Base-by-base conservation (phyloP, 768 basidiomycete species). In the Termitomyces sp. region DNA sequence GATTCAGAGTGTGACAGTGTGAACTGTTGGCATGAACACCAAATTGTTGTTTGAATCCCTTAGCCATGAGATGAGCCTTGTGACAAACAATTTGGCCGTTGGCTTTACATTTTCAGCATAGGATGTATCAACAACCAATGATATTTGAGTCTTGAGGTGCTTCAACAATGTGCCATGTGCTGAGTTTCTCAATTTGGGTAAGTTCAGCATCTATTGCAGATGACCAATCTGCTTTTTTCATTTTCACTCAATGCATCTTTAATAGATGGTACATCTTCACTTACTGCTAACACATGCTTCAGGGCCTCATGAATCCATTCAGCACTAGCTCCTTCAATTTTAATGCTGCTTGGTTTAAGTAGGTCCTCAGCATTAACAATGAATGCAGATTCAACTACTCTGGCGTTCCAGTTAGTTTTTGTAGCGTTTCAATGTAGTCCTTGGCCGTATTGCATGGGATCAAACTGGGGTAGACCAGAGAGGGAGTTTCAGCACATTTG, bases 71-170 rank as follows among this genome's bases (percentile, higher is more conserved):
- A n/a, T n/a, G n/a, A n/a, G n/a, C n/a, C n/a, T n/a, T n/a, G n/a
- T n/a, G 27, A n/a, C 63, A 45, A 19, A 54, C 41, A 19, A 71
- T 65, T 0, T 62, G 41, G 11, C 64, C 65, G 14, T 56, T 48
- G 1, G 60, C 50, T 44, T 62, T 58, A 4, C 55, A 54, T 58
- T 71, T 71, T 14, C 29, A 25, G 23, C 57, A 49, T 4, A 67
- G 49, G 16, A 65, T 62, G 45, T 53, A 62, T 4, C 50, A 27
- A 25, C 61, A 49, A 7, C 35, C 34, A 27, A 68, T 64, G 16
- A 64, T 47, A 40, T 66, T 66, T 56, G 54, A 51, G 32, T 60
- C 53, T 10, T 27, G n/a, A 7, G 62, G 62, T 0, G 25, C 23
- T 25, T 57, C 32, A 8, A 63, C 49, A 5, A 65, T 51, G 25